Conservation (phyloP, 768 basidiomycete species). For the Auricularia sp. region DNA sequence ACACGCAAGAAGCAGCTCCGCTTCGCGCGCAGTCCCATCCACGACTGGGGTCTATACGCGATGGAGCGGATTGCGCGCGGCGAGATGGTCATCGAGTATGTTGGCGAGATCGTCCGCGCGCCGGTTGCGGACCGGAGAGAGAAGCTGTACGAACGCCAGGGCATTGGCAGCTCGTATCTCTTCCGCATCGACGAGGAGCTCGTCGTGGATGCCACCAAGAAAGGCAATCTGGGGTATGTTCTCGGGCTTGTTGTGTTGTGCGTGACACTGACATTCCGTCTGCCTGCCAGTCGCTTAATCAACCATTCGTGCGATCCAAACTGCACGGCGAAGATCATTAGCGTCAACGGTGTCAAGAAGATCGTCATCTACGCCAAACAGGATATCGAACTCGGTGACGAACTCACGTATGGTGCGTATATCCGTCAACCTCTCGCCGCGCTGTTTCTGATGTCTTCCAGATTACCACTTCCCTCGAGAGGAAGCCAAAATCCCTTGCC, state of each 20-base stretch:
- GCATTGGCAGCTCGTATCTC: conserved; percentile 95
- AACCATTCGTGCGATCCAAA: conserved; percentile 96
- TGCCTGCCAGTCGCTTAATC: conserved; percentile 68
- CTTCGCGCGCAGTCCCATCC: conserved; percentile 90
- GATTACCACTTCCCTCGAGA: conserved; percentile 99
- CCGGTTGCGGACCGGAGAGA: conserved; percentile 95
- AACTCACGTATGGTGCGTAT: conserved; percentile 92
- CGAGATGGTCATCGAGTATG: conserved; percentile 99
- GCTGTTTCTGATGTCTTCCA: conserved; percentile 20
- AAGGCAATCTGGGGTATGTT: conserved; percentile 92
- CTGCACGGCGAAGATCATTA: conserved; percentile 40
- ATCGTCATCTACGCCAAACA: conserved; percentile 99
- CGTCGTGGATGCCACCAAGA: conserved; percentile 98
- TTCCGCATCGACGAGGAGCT: conserved; percentile 97
- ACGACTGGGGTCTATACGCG: conserved; percentile 97
- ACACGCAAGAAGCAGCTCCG: conserved; percentile 96
- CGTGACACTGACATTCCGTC: conserved; percentile 7
- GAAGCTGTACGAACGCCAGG: conserved; percentile 92
- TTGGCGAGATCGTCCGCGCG: conserved; percentile 92
- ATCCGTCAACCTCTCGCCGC: background rate
- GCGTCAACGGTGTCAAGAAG: conserved; percentile 75
- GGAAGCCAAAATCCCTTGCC: conserved; percentile 92
- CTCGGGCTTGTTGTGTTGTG: conserved; percentile 3
- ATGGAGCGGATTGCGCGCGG: conserved; percentile 90
- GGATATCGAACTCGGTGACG: conserved; percentile 91